Evolutionary conservation across 164 flowering plant genomes (phyloP), one percentile per base, ranked within the genome.

Genomic region (Sextonia rubra): DNA sequence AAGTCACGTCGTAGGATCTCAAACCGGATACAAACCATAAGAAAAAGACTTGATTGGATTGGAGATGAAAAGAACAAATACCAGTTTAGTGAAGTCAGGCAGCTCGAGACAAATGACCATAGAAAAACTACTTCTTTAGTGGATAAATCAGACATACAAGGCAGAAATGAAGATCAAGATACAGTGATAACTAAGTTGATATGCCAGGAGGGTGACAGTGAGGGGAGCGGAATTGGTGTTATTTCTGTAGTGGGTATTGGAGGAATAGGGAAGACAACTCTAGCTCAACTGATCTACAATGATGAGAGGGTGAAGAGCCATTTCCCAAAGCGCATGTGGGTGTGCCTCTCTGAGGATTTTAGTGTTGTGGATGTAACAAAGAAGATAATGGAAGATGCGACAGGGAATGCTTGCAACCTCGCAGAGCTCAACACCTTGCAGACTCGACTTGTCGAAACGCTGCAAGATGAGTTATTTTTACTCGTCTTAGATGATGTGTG

Each of bases 331-430:
- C 1, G 49, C 12, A 18, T 68, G 26, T 68, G 70, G 70, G 70
- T 68, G 20, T 68, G 70, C 12, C 56, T 68, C 3, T 68, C 70
- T 47, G 58, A 68, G 11, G 71, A 69, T 17, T 69, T 69, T 49
- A 29, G 27, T 27, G 67, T 64, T n/a, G 17, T 3, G 11, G 8
- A 56, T 6, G 11, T 70, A 3, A 70, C 27, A 11, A 70, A 30
- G 47, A 23, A 17, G 29, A 64, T 64, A 12, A 26, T 29, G 14
- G 44, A 27, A 29, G 27, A 27, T 29, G 37, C 44, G 0, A 29
- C 37, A 3, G 44, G 44, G 67, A 15, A 15, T 26, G 20, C 18
- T 8, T 26, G 44, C 29, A 5, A 26, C 20, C 44, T 29, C 20
- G 17, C 29, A 64, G 67, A 64, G 4, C 44, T 64, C 2, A 18